Evolutionary conservation across 768 basidiomycete genomes (phyloP), one percentile per base, ranked within the genome.

Genomic region (Tubosaeta sp.): DNA sequence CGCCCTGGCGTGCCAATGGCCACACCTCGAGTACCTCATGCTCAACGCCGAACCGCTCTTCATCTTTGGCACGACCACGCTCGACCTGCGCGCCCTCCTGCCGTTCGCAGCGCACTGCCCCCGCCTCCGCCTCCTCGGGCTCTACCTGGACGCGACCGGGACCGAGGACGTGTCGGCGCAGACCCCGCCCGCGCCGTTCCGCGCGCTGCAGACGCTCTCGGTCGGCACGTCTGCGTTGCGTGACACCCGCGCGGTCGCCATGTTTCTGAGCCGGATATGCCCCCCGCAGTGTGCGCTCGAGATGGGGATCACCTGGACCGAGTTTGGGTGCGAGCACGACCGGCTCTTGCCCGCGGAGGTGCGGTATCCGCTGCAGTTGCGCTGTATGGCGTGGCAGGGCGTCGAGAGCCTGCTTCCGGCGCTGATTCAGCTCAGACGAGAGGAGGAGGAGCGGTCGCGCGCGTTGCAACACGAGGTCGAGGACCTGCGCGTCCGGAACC

Each of bases 211-310:
- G 2, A 43, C 53, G 8, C 43, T 86, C 11, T 74, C 73, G 14
- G 65, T 84, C 55, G 83, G 83, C 0, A 73, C 80, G 0, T 83
- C 82, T 16, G 64, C 66, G 46, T 73, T 81, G 26, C 43, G 59
- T 2, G 73, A 80, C 13, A 63, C 73, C 5, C 74, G 69, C 5
- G 57, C 74, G 0, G 75, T 78, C 29, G 75, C 83, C 16, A 70
- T 79, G 11, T 83, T 79, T 57, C 70, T 86, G 50, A 78, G 78
- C 57, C 74, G 74, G 17, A 58, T 86, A 4, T 74, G 76, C 34
- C 79, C 82, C 0, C 57, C 72, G 2, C 60, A 62, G 3, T 81
- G 76, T 59, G 45, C 33, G 8, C 46, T 84, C 9, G 72, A 74
- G 34, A 67, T 64, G 27, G 82, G 81, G 0, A 68, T 81, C 43